These are phyloP conservation scores for Pseudogymnoascus sp. DNA, from an alignment of 2,329 filamentous ascomycete genomes.

Conservation along the genomic window DNA sequence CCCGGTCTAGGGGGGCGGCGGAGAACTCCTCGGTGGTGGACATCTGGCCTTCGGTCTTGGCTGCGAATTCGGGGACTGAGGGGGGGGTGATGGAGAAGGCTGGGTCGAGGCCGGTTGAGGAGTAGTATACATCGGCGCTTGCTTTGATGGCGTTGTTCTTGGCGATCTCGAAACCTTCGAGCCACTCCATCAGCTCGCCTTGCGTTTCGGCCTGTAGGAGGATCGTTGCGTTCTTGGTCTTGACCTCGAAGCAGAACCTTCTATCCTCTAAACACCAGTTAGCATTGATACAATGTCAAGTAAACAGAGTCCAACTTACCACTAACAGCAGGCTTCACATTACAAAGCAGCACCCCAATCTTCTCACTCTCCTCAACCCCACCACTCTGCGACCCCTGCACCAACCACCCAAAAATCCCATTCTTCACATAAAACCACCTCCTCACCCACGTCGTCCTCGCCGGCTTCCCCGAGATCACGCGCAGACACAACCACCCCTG, in stretches of 20 bases:
- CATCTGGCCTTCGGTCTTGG: conserved; percentile 62
- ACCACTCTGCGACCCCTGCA: conserved; percentile 67
- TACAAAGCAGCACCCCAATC: conserved; percentile 89
- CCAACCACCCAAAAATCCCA: conserved; percentile 90
- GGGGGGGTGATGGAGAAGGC: conserved; percentile 91
- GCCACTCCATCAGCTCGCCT: conserved; percentile 84
- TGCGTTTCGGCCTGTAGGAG: conserved; percentile 91
- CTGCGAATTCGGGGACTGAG: conserved; percentile 81
- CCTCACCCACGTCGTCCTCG: conserved; percentile 78
- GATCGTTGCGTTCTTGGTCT: conserved; percentile 88
- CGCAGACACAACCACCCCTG: conserved; percentile 91
- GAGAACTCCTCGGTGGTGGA: conserved; percentile 40
- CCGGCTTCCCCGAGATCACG: conserved; percentile 76
- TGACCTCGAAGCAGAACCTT: conserved; percentile 95
- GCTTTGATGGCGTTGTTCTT: conserved; percentile 87
- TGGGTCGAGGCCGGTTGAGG: conserved; percentile 50
- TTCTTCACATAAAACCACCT: conserved; percentile 95
- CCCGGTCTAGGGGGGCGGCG: conserved; percentile 41
- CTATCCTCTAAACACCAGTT: conserved; percentile 58
- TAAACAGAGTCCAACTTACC: background rate
- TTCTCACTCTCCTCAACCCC: conserved; percentile 94
- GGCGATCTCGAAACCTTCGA: conserved; percentile 84
- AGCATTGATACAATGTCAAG: background rate
- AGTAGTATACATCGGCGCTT: conserved; percentile 38
- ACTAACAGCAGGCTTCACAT: conserved; percentile 78